Conservation (phyloP, 1,139 yeast genomes). For the Sugiyamaella pinicola region DNA sequence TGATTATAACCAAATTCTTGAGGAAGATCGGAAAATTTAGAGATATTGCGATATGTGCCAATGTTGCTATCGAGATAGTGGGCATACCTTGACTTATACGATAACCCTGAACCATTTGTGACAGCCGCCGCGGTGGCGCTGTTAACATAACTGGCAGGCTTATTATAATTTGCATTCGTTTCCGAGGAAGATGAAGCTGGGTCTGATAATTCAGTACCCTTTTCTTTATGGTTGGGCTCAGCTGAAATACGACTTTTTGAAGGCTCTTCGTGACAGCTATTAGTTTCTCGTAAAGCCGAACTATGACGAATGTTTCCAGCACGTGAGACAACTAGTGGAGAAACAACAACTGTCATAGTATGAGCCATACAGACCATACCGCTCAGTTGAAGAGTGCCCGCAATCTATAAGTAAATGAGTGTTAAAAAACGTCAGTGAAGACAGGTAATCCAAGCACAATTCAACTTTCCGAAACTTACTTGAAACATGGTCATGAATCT, state of each 20-base stretch:
- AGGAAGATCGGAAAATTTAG: slow-evolving; percentile 54
- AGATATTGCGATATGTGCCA: slow-evolving; percentile 34
- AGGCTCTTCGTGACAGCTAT: neutral
- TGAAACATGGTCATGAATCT: slow-evolving; percentile 1
- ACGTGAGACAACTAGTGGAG: slow-evolving; percentile 6
- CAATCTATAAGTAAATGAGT: slow-evolving; percentile 9
- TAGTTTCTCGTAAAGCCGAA: slow-evolving; percentile 3
- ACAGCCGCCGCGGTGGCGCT: neutral
- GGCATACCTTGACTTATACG: slow-evolving; percentile 14
- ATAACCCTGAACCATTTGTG: neutral
- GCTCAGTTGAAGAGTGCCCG: slow-evolving; percentile 2
- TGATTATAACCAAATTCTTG: slow-evolving; percentile 62
- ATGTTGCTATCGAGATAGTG: slow-evolving; percentile 34
- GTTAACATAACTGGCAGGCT: neutral
- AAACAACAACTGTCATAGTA: slow-evolving; percentile 3
- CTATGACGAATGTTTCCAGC: neutral
- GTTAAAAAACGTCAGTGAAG: neutral
- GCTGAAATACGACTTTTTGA: neutral
- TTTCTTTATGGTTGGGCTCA: neutral
- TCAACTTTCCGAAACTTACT: neutral
- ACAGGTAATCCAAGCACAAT: neutral
- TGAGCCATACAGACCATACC: slow-evolving; percentile 4
- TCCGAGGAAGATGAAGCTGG: neutral
- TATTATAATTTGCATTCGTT: neutral
- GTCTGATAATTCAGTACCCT: neutral